These are phyloP conservation scores for Sporothrix phasma DNA, from an alignment of 2,329 filamentous ascomycete species.

Conservation along the genomic window DNA sequence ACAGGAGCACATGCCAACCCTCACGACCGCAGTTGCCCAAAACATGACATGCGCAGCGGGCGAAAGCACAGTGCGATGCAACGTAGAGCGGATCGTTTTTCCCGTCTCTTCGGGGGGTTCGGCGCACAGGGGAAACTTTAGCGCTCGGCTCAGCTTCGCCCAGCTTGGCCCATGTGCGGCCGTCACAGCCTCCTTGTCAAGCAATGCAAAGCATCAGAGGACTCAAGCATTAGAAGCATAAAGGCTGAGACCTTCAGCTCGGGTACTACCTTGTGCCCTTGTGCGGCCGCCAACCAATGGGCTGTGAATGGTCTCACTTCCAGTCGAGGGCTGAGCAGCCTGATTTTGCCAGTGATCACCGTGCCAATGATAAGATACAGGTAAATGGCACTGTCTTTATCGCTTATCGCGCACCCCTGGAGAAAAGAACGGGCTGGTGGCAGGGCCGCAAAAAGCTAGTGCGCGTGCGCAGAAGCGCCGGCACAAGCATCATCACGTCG, in stretches of 20 bases:
- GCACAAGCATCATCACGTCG: constrained; percentile 4
- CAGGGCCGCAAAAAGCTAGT: constrained; percentile 3
- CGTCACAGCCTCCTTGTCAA: constrained; percentile 1
- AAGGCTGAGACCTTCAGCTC: no score
- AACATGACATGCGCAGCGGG: not conserved
- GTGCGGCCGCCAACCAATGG: not conserved
- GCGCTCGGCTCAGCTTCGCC: not conserved
- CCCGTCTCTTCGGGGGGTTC: not conserved
- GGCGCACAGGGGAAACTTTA: not conserved
- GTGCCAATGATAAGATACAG: not conserved
- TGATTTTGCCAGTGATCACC: not conserved
- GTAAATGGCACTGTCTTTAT: not conserved
- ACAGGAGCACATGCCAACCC: not conserved
- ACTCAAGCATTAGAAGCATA: no score
- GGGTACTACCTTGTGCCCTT: not conserved
- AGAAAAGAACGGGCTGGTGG: not conserved
- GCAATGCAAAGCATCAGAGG: not conserved
- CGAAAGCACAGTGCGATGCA: not conserved
- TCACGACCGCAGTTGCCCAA: not conserved
- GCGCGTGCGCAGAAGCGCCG: constrained; percentile 1
- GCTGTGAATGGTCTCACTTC: not conserved
- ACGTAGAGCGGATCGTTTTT: not conserved
- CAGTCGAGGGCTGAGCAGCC: not conserved
- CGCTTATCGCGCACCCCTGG: constrained; percentile 3
- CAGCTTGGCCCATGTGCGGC: not conserved